Evolutionary conservation across 2,329 filamentous ascomycete genomes (phyloP), one percentile per base, ranked within the genome.

Genomic region (Botrytis deweyae): DNA sequence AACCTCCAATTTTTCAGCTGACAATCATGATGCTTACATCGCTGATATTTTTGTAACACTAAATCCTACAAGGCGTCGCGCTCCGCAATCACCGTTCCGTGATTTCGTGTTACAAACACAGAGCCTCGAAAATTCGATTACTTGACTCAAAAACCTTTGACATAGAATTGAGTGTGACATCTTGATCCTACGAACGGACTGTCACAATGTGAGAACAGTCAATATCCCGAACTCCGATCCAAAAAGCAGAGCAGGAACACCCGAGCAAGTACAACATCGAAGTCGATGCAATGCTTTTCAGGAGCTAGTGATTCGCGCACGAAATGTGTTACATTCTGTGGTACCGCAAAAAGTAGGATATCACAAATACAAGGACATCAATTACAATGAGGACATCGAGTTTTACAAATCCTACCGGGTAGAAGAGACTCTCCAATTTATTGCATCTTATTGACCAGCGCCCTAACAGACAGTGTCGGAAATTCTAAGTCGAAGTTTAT

Each of bases 361-460:
- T 44, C 3, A 44, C 52, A 40, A 38, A 38, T 70, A 74, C 33
- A 58, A 65, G 12, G 25, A 59, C 16, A 73, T 76, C 33, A 71
- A 75, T 36, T 36, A 61, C 20, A n/a, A 74, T 4, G 58, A 76
- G 40, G 64, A 77, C 4, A 74, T 77, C 76, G 73, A 18, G 63
- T 76, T n/a, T 70, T 76, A 20, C 67, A 40, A 49, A 74, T 75
- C 25, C 20, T 69, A 1, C 67, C 58, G 4, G 76, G 74, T 3
- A 59, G 55, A 14, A 20, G n/a, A 12, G 16, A 68, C 8, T 49
- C 55, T 7, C 46, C 40, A 9, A 58, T 76, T 9, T n/a, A 40
- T 36, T 76, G 75, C 55, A 72, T 69, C 66, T 66, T 76, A 18
- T 68, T 75, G 18, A n/a, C 74, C 2, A 73, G 72, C 25, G 66